Base-by-base conservation (phyloP, 2,329 filamentous ascomycete species). In the Blastomyces silverae region DNA sequence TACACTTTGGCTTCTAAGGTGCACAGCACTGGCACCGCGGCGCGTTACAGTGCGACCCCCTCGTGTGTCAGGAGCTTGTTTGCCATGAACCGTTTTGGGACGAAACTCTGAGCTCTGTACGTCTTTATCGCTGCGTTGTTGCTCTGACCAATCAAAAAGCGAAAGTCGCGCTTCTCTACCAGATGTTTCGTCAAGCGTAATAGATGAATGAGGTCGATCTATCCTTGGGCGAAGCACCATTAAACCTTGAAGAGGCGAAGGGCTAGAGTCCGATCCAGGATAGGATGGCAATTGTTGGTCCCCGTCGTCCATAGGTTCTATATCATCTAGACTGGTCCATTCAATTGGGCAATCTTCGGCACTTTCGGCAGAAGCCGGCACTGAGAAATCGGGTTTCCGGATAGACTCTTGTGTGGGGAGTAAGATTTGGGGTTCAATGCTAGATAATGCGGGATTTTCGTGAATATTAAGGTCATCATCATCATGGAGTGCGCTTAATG, bases 1-100 rank as follows among this genome's bases (percentile, higher is more conserved):
- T 22, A 88, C 86, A 72, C 86, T 88, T 72, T 88, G 85, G 73
- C 86, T 88, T 66, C 86, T 83, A 59, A 86, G 80, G 74, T 88
- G 86, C 66, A 87, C 79, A 48, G 83, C 80, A 69, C 82, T 86
- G 48, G 84, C 82, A 44, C 79, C 81, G 68, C 85, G 83, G 48
- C 86, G 83, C 64, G 83, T 83, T 57, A 81, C 77, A 62, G 82
- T 76, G 66, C 85, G 81, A 73, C 85, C 86, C 31, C 84, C 83
- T 69, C 84, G 78, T 62, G 77, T 75, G 64, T 85, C 80, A 64
- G 79, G 79, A 64, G 82, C 81, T 68, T 87, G 85, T 73, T 87
- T 88, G 13, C 85, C 84, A 72, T 88, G 84, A 55, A 87, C 84
- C 20, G 85, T 88, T 64, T 82, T 81, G 25, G 86, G 86, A 42